Conservation (phyloP, 2,329 filamentous ascomycete genomes). For the Sclerotinia trifoliorum region DNA sequence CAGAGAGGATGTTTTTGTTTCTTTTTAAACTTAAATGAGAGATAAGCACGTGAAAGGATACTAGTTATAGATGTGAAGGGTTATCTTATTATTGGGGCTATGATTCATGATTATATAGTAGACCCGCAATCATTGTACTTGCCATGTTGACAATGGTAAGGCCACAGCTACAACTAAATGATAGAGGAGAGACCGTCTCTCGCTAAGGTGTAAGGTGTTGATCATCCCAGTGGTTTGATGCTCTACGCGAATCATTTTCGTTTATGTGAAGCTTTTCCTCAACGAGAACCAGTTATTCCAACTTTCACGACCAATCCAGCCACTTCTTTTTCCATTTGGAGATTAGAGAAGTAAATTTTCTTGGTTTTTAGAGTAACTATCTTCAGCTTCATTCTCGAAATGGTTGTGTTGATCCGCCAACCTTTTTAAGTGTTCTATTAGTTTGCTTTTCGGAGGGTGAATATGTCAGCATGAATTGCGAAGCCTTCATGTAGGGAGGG, state of each 20-base stretch:
- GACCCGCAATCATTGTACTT: too few relatives aligned
- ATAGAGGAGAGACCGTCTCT: background rate
- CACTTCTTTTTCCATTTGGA: background rate
- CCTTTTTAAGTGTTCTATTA: background rate
- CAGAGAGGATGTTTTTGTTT: too few relatives aligned
- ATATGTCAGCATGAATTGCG: too few relatives aligned
- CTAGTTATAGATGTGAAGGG: too few relatives aligned
- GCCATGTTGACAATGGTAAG: too few relatives aligned
- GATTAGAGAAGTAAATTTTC: too few relatives aligned
- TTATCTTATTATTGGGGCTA: too few relatives aligned
- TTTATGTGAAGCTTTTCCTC: background rate
- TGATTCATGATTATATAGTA: too few relatives aligned
- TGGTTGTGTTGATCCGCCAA: background rate
- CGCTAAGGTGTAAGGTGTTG: background rate
- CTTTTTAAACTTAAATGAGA: too few relatives aligned
- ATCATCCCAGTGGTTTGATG: background rate
- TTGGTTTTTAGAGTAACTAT: background rate
- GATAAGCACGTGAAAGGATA: too few relatives aligned
- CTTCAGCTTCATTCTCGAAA: background rate
- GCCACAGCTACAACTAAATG: too few relatives aligned
- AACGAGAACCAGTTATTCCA: background rate
- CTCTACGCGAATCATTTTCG: background rate
- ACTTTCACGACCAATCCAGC: background rate
- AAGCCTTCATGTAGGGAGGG: too few relatives aligned
- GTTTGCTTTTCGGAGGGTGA: background rate